Percentiles rank a stretch among this genome's conserved stretches.
Evolutionary conservation across 2,329 filamentous ascomycete genomes (phyloP).

Genomic region (Pseudogymnoascus sp.): DNA sequence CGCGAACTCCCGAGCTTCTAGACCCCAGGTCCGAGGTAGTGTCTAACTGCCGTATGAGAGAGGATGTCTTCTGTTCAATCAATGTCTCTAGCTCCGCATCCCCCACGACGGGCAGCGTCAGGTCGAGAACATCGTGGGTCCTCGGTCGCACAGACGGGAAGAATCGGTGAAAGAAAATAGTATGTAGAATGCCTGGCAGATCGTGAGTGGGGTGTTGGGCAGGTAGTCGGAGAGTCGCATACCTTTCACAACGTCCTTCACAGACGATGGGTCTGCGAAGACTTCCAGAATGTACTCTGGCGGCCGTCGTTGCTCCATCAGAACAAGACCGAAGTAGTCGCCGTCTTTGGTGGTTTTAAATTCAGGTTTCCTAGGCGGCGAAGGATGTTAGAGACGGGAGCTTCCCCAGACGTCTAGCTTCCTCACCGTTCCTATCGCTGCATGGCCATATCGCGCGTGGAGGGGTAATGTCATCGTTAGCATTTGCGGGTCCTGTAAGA

Average conservation of each 20-base stretch:
- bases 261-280: constrained; percentile 81
- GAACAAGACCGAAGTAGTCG: not conserved
- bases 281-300: constrained; percentile 91
- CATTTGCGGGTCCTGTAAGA: not conserved
- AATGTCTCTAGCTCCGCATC: constrained; percentile 87
- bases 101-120: constrained; percentile 81
- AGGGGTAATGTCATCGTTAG: constrained; percentile 7
- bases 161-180: constrained; percentile 98
- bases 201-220: constrained; percentile 6
- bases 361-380: not conserved
- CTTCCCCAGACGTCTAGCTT: constrained; percentile 8
- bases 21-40: constrained; percentile 39
- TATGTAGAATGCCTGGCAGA: constrained; percentile 72
- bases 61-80: constrained; percentile 77
- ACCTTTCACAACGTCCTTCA: constrained; percentile 93
- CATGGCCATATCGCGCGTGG: constrained; percentile 8
- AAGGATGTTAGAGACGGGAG: constrained; percentile 8
- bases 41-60: constrained; percentile 71
- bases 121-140: constrained; percentile 81
- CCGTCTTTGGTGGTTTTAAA: not conserved
- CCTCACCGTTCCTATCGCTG: constrained; percentile 5
- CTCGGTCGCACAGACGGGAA: constrained; percentile 78
- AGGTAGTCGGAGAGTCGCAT: constrained; percentile 20
- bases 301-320: constrained; percentile 53
- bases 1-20: constrained; percentile 53